Conservation (phyloP, 805 yeast genomes). For the Suhomyces sp. region DNA sequence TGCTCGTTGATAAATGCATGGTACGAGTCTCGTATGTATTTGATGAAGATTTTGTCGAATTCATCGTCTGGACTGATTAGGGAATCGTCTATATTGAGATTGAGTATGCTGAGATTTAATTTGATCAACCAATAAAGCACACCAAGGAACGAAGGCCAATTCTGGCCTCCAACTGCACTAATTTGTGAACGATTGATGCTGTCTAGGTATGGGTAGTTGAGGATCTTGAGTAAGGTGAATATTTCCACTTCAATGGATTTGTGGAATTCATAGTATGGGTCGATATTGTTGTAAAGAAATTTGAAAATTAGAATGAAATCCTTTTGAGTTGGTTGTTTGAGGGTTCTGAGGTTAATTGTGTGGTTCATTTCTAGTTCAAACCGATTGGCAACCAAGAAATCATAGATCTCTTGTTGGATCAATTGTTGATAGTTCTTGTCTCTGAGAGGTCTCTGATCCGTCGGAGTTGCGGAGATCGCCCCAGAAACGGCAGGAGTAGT, state of each 20-base stretch:
- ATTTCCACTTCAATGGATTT: constrained; percentile 75
- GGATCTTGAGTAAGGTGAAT: constrained; percentile 57
- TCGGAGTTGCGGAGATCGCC: constrained; percentile 11
- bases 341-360: constrained; percentile 60
- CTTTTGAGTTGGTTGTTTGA: constrained; percentile 80
- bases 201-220: constrained; percentile 79
- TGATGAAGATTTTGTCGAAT: constrained; percentile 52
- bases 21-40: constrained; percentile 67
- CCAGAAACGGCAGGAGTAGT: not conserved
- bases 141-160: constrained; percentile 82
- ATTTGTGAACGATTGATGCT: constrained; percentile 80
- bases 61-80: constrained; percentile 42
- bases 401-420: constrained; percentile 66
- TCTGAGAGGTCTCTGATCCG: constrained; percentile 76
- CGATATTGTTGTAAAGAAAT: constrained; percentile 73
- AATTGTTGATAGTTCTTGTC: constrained; percentile 66
- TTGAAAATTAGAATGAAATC: constrained; percentile 78
- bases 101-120: constrained; percentile 39
- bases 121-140: constrained; percentile 80
- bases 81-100: constrained; percentile 29
- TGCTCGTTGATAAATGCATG: constrained; percentile 61
- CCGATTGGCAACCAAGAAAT: constrained; percentile 58
- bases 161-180: constrained; percentile 86
- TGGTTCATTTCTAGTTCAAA: constrained; percentile 78
- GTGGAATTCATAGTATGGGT: constrained; percentile 72